These are phyloP conservation scores for Torrubiellomyces zombiae DNA, from an alignment of 2,329 filamentous ascomycete genomes.

Conservation along the genomic window DNA sequence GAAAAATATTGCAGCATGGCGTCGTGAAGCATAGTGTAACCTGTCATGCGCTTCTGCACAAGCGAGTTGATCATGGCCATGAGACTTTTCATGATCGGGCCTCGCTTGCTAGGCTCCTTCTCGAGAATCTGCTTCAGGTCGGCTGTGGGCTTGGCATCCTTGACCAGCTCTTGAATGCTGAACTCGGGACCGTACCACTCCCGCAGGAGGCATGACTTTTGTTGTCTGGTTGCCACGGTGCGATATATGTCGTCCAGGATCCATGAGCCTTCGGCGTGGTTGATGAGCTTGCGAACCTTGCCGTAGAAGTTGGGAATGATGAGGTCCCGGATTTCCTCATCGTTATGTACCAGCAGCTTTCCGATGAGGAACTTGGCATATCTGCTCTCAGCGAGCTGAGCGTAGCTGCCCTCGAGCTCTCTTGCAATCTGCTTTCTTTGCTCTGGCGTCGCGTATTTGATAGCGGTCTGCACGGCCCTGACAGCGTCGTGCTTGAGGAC, in stretches of 20 bases:
- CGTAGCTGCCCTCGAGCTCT: slow-evolving; percentile 75
- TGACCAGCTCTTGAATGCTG: slow-evolving; percentile 50
- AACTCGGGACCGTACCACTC: slow-evolving; percentile 98
- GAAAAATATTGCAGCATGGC: slow-evolving; percentile 96
- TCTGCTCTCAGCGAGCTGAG: slow-evolving; percentile 75
- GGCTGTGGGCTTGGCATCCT: slow-evolving; percentile 37
- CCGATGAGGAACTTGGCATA: slow-evolving; percentile 97
- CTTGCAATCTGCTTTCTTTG: slow-evolving; percentile 75
- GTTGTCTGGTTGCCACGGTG: slow-evolving; percentile 66
- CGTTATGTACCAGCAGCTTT: slow-evolving; percentile 86
- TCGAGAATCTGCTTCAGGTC: slow-evolving; percentile 64
- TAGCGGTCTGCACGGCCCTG: slow-evolving; percentile 86
- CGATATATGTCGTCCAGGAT: slow-evolving; percentile 96
- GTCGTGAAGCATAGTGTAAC: slow-evolving; percentile 95
- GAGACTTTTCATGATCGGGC: slow-evolving; percentile 71
- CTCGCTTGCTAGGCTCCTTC: slow-evolving; percentile 67
- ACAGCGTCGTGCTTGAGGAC: slow-evolving; percentile 97
- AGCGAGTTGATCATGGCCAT: slow-evolving; percentile 79
- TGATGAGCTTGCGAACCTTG: slow-evolving; percentile 80
- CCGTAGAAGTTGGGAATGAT: slow-evolving; percentile 94
- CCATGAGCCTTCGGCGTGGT: slow-evolving; percentile 92
- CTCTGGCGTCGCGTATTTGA: slow-evolving; percentile 81
- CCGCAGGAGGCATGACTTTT: slow-evolving; percentile 69
- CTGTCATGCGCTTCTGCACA: slow-evolving; percentile 90
- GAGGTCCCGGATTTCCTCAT: slow-evolving; percentile 69